Evolutionary conservation across 768 basidiomycete species (phyloP), one percentile per base, ranked within the genome.

Genomic region (Serendipita sp.): DNA sequence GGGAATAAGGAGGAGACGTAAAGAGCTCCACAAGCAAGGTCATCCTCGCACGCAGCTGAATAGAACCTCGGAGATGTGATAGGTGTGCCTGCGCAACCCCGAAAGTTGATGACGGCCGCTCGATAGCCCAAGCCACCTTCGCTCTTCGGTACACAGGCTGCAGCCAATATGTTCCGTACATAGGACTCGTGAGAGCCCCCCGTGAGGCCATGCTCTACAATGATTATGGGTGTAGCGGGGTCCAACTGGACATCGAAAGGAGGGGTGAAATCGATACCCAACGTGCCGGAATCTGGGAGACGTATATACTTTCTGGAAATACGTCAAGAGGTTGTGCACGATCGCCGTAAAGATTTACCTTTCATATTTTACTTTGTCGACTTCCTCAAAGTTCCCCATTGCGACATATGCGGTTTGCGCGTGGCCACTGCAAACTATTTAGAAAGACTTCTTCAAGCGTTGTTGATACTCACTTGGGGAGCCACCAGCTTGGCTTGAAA

Each of bases 111-210:
- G 7, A 97, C 91, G 11, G 88, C 86, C 3, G 83, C 94, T 65
- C 96, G 81, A 74, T 89, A 95, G 15, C 93, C 92, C 63, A 95
- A 76, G 1, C 94, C 95, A n/a, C 89, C 91, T 69, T 88, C 78
- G 46, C 81, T 79, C 4, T 84, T 60, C 79, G 88, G 80, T 34
- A 79, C 78, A 72, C 86, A 86, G 13, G 85, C 86, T 66, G 83
- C 85, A 60, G 82, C 80, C 2, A 98, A 77, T 52, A 96, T 80
- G 34, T 88, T 85, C 67, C 91, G 80, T 48, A 96, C 89, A 71
- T 96, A 98, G 18, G 85, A 79, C 78, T 95, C 95, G 71, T 95
- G 83, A 18, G 89, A 91, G 44, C 79, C 79, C 67, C 80, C 80
- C 4, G 78, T 75, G 28, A 80, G 69, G 3, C 79, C 79, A 66